These are phyloP conservation scores for Ceraceosorus guamensis DNA, from an alignment of 1,284 basidiomycete species.

Conservation along the genomic window DNA sequence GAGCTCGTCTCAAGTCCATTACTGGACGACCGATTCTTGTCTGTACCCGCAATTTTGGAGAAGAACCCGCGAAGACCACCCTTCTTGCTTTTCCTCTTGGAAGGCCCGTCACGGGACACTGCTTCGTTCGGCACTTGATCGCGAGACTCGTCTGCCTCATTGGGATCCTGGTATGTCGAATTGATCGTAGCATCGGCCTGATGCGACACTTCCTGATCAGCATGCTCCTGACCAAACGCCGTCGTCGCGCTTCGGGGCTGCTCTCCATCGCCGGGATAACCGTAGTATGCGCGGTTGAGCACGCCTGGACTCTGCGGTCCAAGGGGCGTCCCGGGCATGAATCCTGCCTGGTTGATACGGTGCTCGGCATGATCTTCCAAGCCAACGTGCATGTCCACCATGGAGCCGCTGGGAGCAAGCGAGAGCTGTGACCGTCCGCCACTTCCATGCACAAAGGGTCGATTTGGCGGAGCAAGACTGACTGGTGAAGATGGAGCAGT, in stretches of 20 bases:
- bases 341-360: constrained; percentile 29
- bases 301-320: constrained; percentile 20
- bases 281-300: constrained; percentile 26
- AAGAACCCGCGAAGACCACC: constrained; percentile 31
- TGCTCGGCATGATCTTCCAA: constrained; percentile 33
- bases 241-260: not conserved
- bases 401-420: constrained; percentile 48
- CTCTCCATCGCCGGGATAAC: constrained; percentile 33
- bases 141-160: not conserved
- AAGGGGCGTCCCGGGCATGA: constrained; percentile 24
- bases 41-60: constrained; percentile 23
- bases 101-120: too few species aligned
- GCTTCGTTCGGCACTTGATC: not conserved
- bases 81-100: constrained; percentile 22
- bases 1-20: not conserved
- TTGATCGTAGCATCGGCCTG: constrained; percentile 1
- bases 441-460: constrained; percentile 19
- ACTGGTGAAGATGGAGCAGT: constrained; percentile 13
- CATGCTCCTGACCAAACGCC: not conserved
- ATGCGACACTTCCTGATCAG: constrained; percentile 2
- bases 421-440: constrained; percentile 35
- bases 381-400: constrained; percentile 51
- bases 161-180: not conserved
- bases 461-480: constrained; percentile 31
- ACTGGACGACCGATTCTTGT: constrained; percentile 2